These are phyloP conservation scores for Mucor lusitanicus DNA, from an alignment of 371 early-diverging fungal genomes.

Conservation along the genomic window DNA sequence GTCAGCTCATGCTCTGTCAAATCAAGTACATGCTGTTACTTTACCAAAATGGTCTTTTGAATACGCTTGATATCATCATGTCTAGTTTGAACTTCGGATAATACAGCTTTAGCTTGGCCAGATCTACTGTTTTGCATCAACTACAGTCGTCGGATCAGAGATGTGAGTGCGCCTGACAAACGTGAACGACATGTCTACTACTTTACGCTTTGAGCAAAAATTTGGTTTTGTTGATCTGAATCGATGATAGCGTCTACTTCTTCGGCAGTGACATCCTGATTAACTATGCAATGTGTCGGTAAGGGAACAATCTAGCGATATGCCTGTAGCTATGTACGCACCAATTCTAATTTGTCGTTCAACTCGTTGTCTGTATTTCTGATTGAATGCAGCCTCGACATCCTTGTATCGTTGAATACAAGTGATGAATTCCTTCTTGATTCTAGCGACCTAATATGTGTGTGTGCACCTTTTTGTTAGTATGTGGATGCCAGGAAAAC, in stretches of 20 bases:
- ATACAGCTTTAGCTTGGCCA: constrained; percentile 78
- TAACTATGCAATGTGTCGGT: constrained; percentile 51
- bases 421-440: constrained; percentile 83
- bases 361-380: constrained; percentile 83
- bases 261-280: constrained; percentile 81
- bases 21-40: background rate
- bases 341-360: constrained; percentile 87
- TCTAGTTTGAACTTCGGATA: constrained; percentile 83
- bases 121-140: constrained; percentile 75
- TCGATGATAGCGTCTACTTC: constrained; percentile 80
- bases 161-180: background rate
- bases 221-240: constrained; percentile 70
- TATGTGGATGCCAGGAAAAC: background rate
- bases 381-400: constrained; percentile 78
- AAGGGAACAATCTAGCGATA: background rate
- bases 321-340: constrained; percentile 24
- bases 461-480: background rate
- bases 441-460: constrained; percentile 58
- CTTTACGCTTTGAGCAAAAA: constrained; percentile 85
- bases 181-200: background rate
- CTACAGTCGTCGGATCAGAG: constrained; percentile 27
- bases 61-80: constrained; percentile 90
- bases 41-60: constrained; percentile 80
- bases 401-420: constrained; percentile 82
- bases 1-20: background rate